Evolutionary conservation across 805 yeast genomes (phyloP).

Genomic region (Candida sonorensis): DNA sequence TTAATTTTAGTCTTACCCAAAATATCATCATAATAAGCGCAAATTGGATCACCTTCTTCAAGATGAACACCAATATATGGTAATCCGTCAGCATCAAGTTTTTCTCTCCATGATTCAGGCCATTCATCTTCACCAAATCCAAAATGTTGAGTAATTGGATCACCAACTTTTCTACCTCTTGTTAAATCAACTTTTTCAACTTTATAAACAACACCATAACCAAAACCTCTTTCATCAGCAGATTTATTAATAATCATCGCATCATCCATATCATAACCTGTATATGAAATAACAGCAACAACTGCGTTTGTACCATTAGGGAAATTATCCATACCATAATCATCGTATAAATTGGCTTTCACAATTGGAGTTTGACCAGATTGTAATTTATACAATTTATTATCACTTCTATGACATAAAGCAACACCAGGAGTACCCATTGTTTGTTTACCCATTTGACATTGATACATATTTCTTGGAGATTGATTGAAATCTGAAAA

Average conservation of each 20-base stretch:
- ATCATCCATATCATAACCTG: conserved; percentile 99
- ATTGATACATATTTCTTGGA: conserved; percentile 99
- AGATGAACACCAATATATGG: conserved; percentile 84
- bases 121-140: conserved; percentile 92
- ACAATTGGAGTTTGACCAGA: conserved; percentile 97
- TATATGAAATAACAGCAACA: conserved; percentile 96
- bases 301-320: conserved; percentile 98
- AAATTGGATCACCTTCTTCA: conserved; percentile 93
- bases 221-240: conserved; percentile 97
- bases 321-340: conserved; percentile 96
- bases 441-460: conserved; percentile 99
- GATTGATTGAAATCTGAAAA: conserved; percentile 98
- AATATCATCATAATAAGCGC: conserved; percentile 88
- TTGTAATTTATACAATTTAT: conserved; percentile 87
- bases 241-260: conserved; percentile 98
- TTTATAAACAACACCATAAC: conserved; percentile 94
- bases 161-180: conserved; percentile 77
- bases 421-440: conserved; percentile 99
- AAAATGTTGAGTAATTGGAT: conserved; percentile 88
- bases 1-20: conserved; percentile 85
- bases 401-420: conserved; percentile 84
- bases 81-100: conserved; percentile 86
- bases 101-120: conserved; percentile 87
- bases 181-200: conserved; percentile 86
- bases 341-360: conserved; percentile 87